Evolutionary conservation across 768 basidiomycete species (phyloP), one percentile per base, ranked within the genome.

Genomic region (Lactarius hengduanensis): DNA sequence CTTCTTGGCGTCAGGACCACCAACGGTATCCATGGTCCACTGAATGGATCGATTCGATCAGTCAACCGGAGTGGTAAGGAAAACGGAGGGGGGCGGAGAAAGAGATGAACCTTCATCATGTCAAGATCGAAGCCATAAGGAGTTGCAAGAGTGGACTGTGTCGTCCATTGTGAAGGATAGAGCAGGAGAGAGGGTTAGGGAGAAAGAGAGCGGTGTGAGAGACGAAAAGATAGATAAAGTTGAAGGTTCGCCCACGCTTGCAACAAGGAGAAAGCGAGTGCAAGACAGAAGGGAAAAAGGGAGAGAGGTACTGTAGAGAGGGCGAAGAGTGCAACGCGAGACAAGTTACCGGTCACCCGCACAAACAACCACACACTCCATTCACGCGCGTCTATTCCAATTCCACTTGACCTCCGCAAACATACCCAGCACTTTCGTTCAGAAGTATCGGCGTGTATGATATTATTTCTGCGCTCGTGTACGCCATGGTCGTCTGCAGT

Each of bases 1-100:
- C 78, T 94, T 94, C 84, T 94, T 94, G 63, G 88, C 83, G 77
- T 92, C 91, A 70, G 90, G 90, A 73, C 89, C 91, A 72, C 86
- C 88, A 71, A 86, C 83, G 75, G 88, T 76, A 77, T 94, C 93
- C 85, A 94, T 92, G 61, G 92, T 87, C 78, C 92, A 88, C 92
- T 94, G 77, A 34, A 36, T 41, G 34, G 57, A 22, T 61, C 38
- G 54, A 53, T 60, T 13, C 1, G 32, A 41, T 62, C 20, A 13
- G 16, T 20, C 8, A 30, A 9, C 15, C 28, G 20, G 18, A 28
- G 63, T n/a, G 22, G 57, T 63, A 58, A 56, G 50, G 15, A 65
- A 68, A 28, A 58, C 50, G 56, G 41, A 43, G 58, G 61, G 50
- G 67, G n/a, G 4, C 58, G 20, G 57, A 62, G 30, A 36, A 38